Evolutionary conservation across 2,329 filamentous ascomycete genomes (phyloP), one percentile per base, ranked within the genome.

Genomic region (Trichoderma afroharzianum): DNA sequence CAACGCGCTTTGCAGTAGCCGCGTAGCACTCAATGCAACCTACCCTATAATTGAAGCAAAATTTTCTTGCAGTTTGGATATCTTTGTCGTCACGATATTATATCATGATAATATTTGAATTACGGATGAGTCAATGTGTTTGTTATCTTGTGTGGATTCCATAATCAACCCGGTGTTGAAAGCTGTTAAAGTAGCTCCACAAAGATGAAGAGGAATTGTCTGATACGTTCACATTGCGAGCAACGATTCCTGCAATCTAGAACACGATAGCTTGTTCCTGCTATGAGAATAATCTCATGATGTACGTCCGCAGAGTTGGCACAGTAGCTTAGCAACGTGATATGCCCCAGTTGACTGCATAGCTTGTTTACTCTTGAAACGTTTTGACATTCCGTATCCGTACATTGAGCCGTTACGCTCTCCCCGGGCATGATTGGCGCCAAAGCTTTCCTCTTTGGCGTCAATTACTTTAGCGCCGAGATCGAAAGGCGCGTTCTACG

Each of bases 301-400:
- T 30, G 55, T 15, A 59, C 28, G 36, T 63, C 59, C 36, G 39
- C 62, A 43, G 62, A 64, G 18, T 59, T 43, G 15, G 32, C 2
- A 9, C 1, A 43, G 7, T n/a, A 43, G 39, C 39, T 43, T 43
- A 43, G 15, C 9, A n/a, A 39, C 47, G n/a, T 53, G 5, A 3
- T 53, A 21, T 28, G 24, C 47, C 36, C 24, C 12, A 58, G 64
- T 59, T 47, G 36, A 58, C n/a, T 9, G 50, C 33, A 15, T 68
- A 5, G 9, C 2, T 59, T 43, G 33, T 32, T 30, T 59, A 47
- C 7, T 58, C 33, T 43, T 43, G 33, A 64, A 33, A 64, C 53
- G 24, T 59, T 32, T 39, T 59, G 33, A 68, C 64, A 68, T 68
- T 58, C 53, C 64, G n/a, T 15, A 47, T 68, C 33, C 15, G 64